Base-by-base conservation (phyloP, 129 eudicot species). In the Helianthus tuberosus region DNA sequence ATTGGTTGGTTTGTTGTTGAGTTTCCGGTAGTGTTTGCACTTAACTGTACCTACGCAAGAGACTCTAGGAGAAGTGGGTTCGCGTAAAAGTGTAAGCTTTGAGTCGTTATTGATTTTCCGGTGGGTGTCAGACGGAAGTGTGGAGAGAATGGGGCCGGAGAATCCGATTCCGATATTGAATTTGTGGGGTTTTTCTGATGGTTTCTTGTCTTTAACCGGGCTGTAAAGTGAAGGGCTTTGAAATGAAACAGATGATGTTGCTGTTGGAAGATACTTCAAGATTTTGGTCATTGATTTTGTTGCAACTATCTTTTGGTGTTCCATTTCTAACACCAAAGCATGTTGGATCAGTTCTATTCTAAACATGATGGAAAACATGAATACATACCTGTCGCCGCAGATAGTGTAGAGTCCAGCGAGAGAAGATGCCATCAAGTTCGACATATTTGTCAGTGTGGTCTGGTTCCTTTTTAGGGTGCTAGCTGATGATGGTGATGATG, bases 1-100 rank as follows among this genome's bases (percentile, higher is more conserved):
- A 16, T 66, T 75, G 47, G 69, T 13, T 5, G 69, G 76, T 49
- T 55, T 59, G 44, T 72, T 78, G 11, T 43, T 8, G 59, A 66
- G 61, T 62, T 79, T 88, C 71, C 79, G 75, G 80, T 75, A 79
- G 72, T 77, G 85, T 85, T 93, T 88, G 79, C 81, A 79, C 88
- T 93, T 93, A 83, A 90, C 82, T 14, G 80, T 87, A 25, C 98
- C 98, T 87, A 90, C 86, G 74, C 98, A 93, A 4, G 96, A 88
- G 50, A 93, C 86, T 68, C 80, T 85, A 0, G 96, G 97, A 4
- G 96, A 90, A 4, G 92, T 86, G 64, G 95, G 96, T 60, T 89
- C 95, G 14, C 39, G 64, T 15, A 44, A 41, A n/a, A 76, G 88
- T 3, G 83, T 13, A 9, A 27, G 79, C 20, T 55, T 79, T 44